Conservation (phyloP, 768 basidiomycete species). For the Boletus subparvulus region DNA sequence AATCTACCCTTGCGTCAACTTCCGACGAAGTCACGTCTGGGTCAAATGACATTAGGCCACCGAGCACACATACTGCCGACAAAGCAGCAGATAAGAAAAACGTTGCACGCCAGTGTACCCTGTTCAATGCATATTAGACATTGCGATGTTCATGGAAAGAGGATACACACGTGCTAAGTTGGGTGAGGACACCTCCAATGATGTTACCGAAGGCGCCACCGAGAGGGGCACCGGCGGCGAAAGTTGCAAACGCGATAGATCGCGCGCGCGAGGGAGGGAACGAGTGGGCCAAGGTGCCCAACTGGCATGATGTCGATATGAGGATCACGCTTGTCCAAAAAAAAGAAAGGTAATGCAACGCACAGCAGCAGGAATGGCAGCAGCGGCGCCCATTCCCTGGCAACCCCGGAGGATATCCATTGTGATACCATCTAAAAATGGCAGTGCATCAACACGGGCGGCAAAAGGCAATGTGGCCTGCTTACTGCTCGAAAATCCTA, state of each 20-base stretch:
- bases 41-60: constrained; percentile 62
- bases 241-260: constrained; percentile 77
- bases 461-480: neutral
- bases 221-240: constrained; percentile 81
- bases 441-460: neutral
- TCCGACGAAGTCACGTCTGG: constrained; percentile 45
- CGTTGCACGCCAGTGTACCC: constrained; percentile 62
- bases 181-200: constrained; percentile 70
- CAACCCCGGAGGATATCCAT: constrained; percentile 73
- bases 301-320: constrained; percentile 33
- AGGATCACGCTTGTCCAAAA: neutral
- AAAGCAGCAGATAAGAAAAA: constrained; percentile 64
- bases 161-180: constrained; percentile 41
- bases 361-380: constrained; percentile 72
- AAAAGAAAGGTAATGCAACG: constrained; percentile 17
- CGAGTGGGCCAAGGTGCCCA: constrained; percentile 79
- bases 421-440: constrained; percentile 50
- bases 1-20: constrained; percentile 59
- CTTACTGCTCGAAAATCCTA: constrained; percentile 60
- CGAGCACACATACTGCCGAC: constrained; percentile 48
- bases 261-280: constrained; percentile 71
- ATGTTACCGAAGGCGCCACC: constrained; percentile 71
- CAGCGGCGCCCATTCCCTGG: constrained; percentile 80
- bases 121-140: constrained; percentile 4
- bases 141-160: neutral